Percentiles rank a stretch among this genome's conserved stretches.
These are phyloP conservation scores for Daphne laureola DNA, from an alignment of 441 rosid genomes.

Conservation along the genomic window DNA sequence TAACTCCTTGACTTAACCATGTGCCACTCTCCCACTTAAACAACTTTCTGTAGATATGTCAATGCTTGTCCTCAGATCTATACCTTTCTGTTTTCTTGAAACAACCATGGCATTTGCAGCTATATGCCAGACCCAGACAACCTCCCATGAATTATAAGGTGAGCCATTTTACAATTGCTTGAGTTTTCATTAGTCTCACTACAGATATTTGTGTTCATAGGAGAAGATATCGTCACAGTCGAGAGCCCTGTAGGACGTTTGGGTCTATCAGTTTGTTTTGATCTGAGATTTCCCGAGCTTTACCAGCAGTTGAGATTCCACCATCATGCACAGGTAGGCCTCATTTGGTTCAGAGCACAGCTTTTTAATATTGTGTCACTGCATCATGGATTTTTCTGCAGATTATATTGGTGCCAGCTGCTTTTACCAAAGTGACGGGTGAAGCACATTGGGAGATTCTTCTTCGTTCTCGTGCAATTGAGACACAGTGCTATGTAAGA, in stretches of 20 bases:
- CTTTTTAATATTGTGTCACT: constrained; percentile 4
- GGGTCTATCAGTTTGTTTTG: constrained; percentile 88
- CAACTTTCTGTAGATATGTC: too few species aligned
- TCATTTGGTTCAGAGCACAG: constrained; percentile 3
- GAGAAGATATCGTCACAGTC: constrained; percentile 56
- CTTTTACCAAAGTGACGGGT: constrained; percentile 87
- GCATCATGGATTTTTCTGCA: constrained; percentile 18
- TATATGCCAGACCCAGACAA: too few species aligned
- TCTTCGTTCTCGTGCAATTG: constrained; percentile 88
- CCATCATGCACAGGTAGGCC: constrained; percentile 61
- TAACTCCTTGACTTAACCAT: too few species aligned
- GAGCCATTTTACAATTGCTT: too few species aligned
- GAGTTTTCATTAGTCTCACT: not conserved
- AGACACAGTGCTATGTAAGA: constrained; percentile 88
- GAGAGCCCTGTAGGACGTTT: constrained; percentile 83
- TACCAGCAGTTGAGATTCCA: constrained; percentile 85
- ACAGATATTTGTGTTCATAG: constrained; percentile 22
- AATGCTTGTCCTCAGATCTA: too few species aligned
- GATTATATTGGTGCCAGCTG: constrained; percentile 85
- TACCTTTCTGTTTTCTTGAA: constrained; percentile 4
- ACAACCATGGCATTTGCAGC: constrained; percentile 2
- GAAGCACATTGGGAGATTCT: constrained; percentile 97
- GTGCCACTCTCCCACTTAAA: too few species aligned
- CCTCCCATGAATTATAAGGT: too few species aligned
- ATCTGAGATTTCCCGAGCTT: constrained; percentile 88